Conservation (phyloP, 169 alveolate genomes). For the Cyclospora cayetanensis region DNA sequence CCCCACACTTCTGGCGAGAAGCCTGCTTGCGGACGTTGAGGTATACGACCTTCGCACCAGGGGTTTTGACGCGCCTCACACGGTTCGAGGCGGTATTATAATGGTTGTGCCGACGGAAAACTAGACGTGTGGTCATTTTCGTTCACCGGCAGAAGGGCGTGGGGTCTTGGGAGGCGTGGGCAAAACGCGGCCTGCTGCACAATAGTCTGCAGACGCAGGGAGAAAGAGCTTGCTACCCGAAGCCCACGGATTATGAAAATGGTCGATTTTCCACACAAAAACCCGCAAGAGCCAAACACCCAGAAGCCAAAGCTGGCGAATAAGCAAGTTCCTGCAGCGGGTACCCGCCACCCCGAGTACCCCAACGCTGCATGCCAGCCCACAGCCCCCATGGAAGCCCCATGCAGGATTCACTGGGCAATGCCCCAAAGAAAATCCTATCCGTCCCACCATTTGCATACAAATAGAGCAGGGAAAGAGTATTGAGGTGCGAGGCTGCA, state of each 20-base stretch:
- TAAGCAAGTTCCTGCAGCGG: too few species aligned
- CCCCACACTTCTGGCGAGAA: slow-evolving; percentile 84
- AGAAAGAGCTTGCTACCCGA: not conserved
- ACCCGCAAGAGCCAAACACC: too few species aligned
- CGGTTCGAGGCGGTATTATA: slow-evolving; percentile 90
- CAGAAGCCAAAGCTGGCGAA: too few species aligned
- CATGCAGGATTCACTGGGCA: too few species aligned
- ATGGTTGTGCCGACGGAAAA: slow-evolving; percentile 87
- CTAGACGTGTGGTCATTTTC: slow-evolving; percentile 89
- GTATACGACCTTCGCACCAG: slow-evolving; percentile 85
- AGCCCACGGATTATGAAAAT: slow-evolving; percentile 1
- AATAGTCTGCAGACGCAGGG: slow-evolving; percentile 33
- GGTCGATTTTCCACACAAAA: not conserved
- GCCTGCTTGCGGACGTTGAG: slow-evolving; percentile 81
- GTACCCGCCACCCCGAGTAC: too few species aligned
- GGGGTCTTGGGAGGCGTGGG: slow-evolving; percentile 51
- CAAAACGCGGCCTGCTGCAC: slow-evolving; percentile 20
- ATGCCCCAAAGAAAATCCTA: too few species aligned
- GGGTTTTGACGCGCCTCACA: slow-evolving; percentile 89
- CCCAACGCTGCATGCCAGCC: slow-evolving; percentile 42
- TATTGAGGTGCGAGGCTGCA: too few species aligned
- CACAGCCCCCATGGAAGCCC: too few species aligned
- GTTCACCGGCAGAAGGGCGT: not conserved
- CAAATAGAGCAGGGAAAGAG: too few species aligned
- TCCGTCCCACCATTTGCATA: too few species aligned